phyloP scores from a whole-genome alignment of 441 rosid genomes.

The Aquilaria agallochum region DNA sequence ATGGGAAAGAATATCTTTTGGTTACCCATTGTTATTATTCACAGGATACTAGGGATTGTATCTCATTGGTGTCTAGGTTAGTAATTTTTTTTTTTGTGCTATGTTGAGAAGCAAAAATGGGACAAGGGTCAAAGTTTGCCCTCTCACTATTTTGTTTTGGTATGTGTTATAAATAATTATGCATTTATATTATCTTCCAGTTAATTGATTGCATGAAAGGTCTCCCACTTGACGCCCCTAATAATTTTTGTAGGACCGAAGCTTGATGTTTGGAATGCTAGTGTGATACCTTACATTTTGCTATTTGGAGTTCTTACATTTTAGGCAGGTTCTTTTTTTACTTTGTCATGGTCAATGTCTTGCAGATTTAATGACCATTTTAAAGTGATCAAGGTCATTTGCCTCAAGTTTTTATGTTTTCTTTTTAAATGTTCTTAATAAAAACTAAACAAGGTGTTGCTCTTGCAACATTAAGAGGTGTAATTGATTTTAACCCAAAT shows the following conservation, averaged over 20 bases:
- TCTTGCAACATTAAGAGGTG: slow-evolving; percentile 83
- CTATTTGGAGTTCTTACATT: slow-evolving; percentile 96
- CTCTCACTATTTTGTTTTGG: slow-evolving; percentile 59
- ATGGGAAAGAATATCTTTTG: not conserved
- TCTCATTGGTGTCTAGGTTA: slow-evolving; percentile 76
- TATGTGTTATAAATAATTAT: slow-evolving; percentile 19
- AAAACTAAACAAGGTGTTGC: slow-evolving; percentile 99
- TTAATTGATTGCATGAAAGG: too few species aligned
- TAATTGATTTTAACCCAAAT: not conserved
- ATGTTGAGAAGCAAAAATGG: slow-evolving; percentile 37
- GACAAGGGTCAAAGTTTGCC: slow-evolving; percentile 52
- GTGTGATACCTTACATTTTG: slow-evolving; percentile 87
- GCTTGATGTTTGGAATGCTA: slow-evolving; percentile 96
- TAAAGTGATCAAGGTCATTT: not conserved
- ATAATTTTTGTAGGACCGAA: slow-evolving; percentile 46
- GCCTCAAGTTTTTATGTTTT: not conserved
- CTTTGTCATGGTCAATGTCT: not conserved
- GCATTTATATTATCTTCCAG: not conserved
- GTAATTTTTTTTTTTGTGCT: slow-evolving; percentile 53
- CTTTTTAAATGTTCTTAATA: slow-evolving; percentile 26
- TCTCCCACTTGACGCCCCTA: too few species aligned
- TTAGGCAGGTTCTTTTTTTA: slow-evolving; percentile 68
- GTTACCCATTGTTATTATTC: slow-evolving; percentile 13
- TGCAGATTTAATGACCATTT: not conserved
- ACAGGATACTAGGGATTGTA: slow-evolving; percentile 94